These are phyloP conservation scores for Clonostachys chloroleuca DNA, from an alignment of 2,329 filamentous ascomycete species.

Conservation along the genomic window DNA sequence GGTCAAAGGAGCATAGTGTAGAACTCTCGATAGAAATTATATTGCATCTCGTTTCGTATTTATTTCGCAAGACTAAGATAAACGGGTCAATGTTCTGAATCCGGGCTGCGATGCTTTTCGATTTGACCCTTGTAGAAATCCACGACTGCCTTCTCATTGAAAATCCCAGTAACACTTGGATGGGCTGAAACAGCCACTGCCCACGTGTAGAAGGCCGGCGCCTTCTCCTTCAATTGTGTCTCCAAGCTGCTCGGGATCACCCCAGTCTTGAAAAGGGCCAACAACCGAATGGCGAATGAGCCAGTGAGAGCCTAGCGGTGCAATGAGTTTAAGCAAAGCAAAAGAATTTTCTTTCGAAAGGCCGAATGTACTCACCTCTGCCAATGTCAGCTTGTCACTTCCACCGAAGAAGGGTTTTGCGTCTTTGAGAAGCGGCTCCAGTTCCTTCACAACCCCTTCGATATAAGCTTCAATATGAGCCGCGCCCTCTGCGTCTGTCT, in stretches of 20 bases:
- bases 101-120: too few relatives aligned
- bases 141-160: constrained; percentile 35
- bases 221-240: constrained; percentile 39
- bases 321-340: constrained; percentile 2
- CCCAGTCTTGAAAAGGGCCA: constrained; percentile 46
- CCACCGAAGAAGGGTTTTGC: constrained; percentile 61
- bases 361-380: constrained; percentile 52
- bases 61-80: too few relatives aligned
- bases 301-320: constrained; percentile 51
- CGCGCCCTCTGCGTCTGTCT: constrained; percentile 44
- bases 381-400: constrained; percentile 61
- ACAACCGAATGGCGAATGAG: constrained; percentile 61
- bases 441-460: constrained; percentile 57
- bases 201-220: constrained; percentile 70
- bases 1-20: too few relatives aligned
- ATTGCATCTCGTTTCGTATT: too few relatives aligned
- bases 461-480: constrained; percentile 45
- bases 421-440: constrained; percentile 63
- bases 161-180: constrained; percentile 63
- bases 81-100: too few relatives aligned
- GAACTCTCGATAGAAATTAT: too few relatives aligned
- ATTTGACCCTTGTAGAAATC: background rate
- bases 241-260: constrained; percentile 44
- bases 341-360: background rate
- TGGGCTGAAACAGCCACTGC: constrained; percentile 53